These are phyloP conservation scores for Colletotrichum melonis DNA, from an alignment of 2,329 filamentous ascomycete genomes.

Conservation along the genomic window DNA sequence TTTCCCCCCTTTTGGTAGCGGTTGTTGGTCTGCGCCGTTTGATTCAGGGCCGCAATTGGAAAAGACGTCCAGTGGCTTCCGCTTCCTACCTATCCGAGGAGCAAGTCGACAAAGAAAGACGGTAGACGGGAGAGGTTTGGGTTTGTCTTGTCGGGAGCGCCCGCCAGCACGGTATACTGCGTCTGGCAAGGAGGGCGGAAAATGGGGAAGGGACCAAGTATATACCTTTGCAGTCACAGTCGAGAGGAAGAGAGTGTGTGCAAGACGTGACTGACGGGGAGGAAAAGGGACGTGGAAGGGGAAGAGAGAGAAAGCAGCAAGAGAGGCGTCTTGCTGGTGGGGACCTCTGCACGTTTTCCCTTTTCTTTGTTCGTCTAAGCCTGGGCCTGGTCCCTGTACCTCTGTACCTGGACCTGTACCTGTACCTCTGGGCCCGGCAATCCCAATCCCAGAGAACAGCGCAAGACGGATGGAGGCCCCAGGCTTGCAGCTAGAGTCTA, in stretches of 20 bases:
- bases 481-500: background rate
- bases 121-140: background rate
- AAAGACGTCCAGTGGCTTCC: slow-evolving; percentile 11
- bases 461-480: background rate
- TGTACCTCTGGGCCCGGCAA: background rate
- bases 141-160: slow-evolving; percentile 34
- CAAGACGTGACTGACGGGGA: background rate
- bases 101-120: slow-evolving; percentile 23
- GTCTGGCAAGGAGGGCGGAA: slow-evolving; percentile 10
- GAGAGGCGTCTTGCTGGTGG: slow-evolving; percentile 7
- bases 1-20: background rate
- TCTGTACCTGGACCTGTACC: background rate
- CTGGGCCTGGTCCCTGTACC: background rate
- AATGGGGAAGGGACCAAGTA: slow-evolving; percentile 33
- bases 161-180: slow-evolving; percentile 31
- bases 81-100: background rate
- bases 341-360: slow-evolving; percentile 31
- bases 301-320: slow-evolving; percentile 2
- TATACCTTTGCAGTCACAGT: slow-evolving; percentile 16
- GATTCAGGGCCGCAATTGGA: slow-evolving; percentile 4
- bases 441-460: too few relatives aligned
- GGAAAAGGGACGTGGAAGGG: background rate
- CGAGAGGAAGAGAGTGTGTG: background rate
- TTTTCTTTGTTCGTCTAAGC: slow-evolving; percentile 32
- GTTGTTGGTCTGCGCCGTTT: slow-evolving; percentile 9